Conservation (phyloP, 306 rosid genomes). For the Myrica gale region DNA sequence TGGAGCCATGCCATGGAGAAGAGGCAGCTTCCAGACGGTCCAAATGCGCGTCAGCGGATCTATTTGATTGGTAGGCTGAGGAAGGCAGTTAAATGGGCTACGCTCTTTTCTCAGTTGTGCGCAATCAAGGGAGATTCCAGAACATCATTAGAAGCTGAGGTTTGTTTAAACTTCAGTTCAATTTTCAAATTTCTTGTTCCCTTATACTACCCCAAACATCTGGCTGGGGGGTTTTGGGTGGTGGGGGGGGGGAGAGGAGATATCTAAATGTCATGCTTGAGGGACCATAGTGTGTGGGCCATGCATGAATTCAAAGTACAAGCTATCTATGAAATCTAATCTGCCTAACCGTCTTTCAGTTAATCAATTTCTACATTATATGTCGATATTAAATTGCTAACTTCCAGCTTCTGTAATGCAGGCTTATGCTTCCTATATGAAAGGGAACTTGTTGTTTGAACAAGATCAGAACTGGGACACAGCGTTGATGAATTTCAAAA, state of each 20-base stretch:
- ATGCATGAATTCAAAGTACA: background rate
- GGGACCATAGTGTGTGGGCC: background rate
- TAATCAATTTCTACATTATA: slow-evolving; percentile 19
- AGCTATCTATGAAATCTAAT: no score
- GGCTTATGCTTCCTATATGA: slow-evolving; percentile 98
- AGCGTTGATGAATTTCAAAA: slow-evolving; percentile 86
- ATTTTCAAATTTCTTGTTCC: background rate
- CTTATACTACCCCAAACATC: no score
- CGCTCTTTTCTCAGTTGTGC: slow-evolving; percentile 80
- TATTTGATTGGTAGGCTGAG: slow-evolving; percentile 96
- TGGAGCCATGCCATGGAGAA: slow-evolving; percentile 99
- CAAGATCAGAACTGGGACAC: slow-evolving; percentile 93
- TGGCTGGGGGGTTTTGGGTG: background rate
- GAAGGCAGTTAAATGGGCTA: slow-evolving; percentile 96
- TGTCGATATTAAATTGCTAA: slow-evolving; percentile 15
- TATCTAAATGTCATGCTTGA: background rate
- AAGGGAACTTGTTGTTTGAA: slow-evolving; percentile 92
- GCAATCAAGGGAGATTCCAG: slow-evolving; percentile 88
- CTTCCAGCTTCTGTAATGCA: slow-evolving; percentile 25
- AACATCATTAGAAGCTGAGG: slow-evolving; percentile 99
- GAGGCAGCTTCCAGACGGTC: slow-evolving; percentile 94
- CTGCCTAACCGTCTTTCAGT: background rate
- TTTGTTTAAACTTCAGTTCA: slow-evolving; percentile 33
- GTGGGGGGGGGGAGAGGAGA: background rate
- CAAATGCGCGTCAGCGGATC: slow-evolving; percentile 76